Conservation (phyloP, 2,329 filamentous ascomycete genomes). For the Hyphodiscus sp. region DNA sequence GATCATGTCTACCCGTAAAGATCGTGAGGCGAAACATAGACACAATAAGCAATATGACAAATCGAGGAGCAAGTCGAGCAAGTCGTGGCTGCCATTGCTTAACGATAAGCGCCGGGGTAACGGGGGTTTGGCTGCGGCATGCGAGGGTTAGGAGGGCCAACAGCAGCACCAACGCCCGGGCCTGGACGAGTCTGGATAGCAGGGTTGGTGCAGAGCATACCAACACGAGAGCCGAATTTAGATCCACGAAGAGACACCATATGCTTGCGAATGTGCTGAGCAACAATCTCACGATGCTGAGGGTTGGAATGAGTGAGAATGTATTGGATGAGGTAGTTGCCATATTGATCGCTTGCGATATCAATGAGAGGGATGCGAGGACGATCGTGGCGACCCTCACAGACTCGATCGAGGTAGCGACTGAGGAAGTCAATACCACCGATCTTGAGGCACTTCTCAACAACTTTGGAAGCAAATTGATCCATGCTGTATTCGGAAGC, state of each 20-base stretch:
- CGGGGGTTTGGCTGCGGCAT: conserved; percentile 50
- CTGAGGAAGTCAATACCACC: conserved; percentile 83
- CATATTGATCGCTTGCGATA: conserved; percentile 97
- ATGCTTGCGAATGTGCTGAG: conserved; percentile 92
- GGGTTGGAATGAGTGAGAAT: conserved; percentile 82
- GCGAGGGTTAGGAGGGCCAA: conserved; percentile 41
- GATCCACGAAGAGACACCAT: conserved; percentile 98
- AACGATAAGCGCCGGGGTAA: conserved; percentile 54
- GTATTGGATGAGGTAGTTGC: conserved; percentile 97
- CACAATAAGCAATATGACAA: conserved; percentile 24
- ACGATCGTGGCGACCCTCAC: conserved; percentile 81
- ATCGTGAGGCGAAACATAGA: conserved; percentile 27
- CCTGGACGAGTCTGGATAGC: conserved; percentile 83
- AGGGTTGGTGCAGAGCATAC: conserved; percentile 98
- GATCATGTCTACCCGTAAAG: conserved; percentile 21
- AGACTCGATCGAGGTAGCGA: conserved; percentile 89
- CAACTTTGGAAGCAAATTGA: conserved; percentile 97
- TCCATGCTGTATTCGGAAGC: conserved; percentile 97
- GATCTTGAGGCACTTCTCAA: conserved; percentile 98
- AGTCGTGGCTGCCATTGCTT: conserved; percentile 19
- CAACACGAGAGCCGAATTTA: conserved; percentile 96
- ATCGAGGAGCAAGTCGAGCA: conserved; percentile 15
- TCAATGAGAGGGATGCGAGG: conserved; percentile 96
- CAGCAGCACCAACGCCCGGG: conserved; percentile 65
- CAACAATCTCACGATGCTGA: conserved; percentile 89